Percentiles rank a stretch among this genome's conserved stretches.
phyloP scores from a whole-genome alignment of 2,329 filamentous ascomycete species.

The Parascedosporium putredinis region DNA sequence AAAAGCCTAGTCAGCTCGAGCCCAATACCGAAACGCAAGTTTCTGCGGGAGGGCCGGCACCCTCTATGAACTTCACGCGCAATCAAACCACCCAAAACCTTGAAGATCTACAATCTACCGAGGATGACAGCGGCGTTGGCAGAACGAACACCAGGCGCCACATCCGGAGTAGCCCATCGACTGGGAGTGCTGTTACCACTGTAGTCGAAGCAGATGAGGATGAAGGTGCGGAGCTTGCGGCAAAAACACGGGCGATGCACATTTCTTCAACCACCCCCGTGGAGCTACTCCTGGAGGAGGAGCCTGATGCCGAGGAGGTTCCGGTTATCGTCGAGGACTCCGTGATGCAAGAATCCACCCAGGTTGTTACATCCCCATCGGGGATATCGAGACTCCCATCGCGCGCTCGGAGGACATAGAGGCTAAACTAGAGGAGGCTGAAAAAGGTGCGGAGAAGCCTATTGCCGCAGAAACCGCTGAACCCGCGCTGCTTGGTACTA shows the following conservation, averaged over 20 bases:
- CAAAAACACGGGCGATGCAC: background rate
- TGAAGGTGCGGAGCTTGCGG: slow-evolving; percentile 18
- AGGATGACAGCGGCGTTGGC: slow-evolving; percentile 8
- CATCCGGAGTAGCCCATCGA: slow-evolving; percentile 68
- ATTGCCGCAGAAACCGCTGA: background rate
- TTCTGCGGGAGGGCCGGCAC: slow-evolving; percentile 9
- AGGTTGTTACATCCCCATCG: background rate
- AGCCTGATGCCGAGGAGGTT: slow-evolving; percentile 28
- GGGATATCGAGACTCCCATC: background rate
- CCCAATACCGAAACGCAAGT: slow-evolving; percentile 19
- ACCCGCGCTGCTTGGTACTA: background rate
- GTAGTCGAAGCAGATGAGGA: slow-evolving; percentile 40
- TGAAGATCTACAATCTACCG: background rate
- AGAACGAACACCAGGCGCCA: slow-evolving; percentile 71
- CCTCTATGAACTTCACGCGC: slow-evolving; percentile 15
- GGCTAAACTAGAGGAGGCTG: background rate
- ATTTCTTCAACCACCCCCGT: slow-evolving; percentile 8
- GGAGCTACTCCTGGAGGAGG: slow-evolving; percentile 15
- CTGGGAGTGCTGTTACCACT: slow-evolving; percentile 67
- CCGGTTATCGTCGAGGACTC: slow-evolving; percentile 26
- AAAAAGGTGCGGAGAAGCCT: background rate
- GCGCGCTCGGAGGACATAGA: background rate
- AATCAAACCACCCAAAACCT: slow-evolving; percentile 8
- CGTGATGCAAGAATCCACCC: background rate
- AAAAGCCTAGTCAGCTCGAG: background rate